Percentiles rank a stretch among this genome's conserved stretches.
These are phyloP conservation scores for Brettanomyces nanus DNA, from an alignment of 805 yeast species.

Conservation along the genomic window DNA sequence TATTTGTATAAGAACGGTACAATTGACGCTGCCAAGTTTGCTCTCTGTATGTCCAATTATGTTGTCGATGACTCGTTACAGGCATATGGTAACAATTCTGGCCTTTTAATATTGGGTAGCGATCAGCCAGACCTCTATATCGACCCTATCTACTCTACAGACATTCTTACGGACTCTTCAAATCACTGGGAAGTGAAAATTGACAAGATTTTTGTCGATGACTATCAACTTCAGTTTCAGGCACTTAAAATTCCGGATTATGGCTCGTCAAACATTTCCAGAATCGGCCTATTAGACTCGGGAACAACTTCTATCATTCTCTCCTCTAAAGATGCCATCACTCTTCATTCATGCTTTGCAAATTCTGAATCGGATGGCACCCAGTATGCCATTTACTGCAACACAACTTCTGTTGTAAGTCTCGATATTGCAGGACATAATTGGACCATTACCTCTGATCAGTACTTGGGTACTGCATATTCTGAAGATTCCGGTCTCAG, in stretches of 20 bases:
- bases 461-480: slow-evolving; percentile 44
- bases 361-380: slow-evolving; percentile 49
- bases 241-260: slow-evolving; percentile 16
- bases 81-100: slow-evolving; percentile 25
- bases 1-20: slow-evolving; percentile 27
- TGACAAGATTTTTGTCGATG: slow-evolving; percentile 29
- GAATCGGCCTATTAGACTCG: slow-evolving; percentile 49
- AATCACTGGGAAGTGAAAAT: slow-evolving; percentile 47
- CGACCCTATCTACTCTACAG: slow-evolving; percentile 34
- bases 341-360: slow-evolving; percentile 43
- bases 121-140: slow-evolving; percentile 29
- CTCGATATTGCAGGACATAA: slow-evolving; percentile 36
- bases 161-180: slow-evolving; percentile 24
- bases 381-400: slow-evolving; percentile 54
- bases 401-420: slow-evolving; percentile 32
- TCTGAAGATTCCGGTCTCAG: slow-evolving; percentile 24
- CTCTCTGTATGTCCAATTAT: slow-evolving; percentile 34
- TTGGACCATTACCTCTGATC: slow-evolving; percentile 35
- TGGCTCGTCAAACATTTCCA: slow-evolving; percentile 15
- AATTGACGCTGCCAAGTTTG: slow-evolving; percentile 34
- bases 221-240: slow-evolving; percentile 25
- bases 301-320: slow-evolving; percentile 59
- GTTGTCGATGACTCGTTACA: too few relatives aligned
- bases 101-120: slow-evolving; percentile 37
- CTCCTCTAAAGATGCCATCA: slow-evolving; percentile 46